These are phyloP conservation scores for Cryptococcus sp. DNA, from an alignment of 1,284 basidiomycete species.

Conservation along the genomic window DNA sequence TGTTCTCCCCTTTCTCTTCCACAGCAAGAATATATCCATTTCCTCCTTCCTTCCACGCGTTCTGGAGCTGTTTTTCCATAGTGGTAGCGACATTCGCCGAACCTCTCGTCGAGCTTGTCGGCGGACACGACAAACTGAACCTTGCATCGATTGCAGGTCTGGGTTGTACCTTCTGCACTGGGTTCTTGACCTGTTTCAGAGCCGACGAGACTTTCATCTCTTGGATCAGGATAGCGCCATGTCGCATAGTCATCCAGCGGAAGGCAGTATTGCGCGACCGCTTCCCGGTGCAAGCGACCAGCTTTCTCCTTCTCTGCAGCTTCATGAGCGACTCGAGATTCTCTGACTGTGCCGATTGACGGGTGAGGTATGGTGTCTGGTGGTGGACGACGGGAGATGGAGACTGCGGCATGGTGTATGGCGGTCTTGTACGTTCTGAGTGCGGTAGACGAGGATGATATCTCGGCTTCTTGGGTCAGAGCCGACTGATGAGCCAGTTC, in stretches of 20 bases:
- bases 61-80: slow-evolving; percentile 64
- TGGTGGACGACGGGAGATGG: slow-evolving; percentile 59
- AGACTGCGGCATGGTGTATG: slow-evolving; percentile 49
- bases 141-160: slow-evolving; percentile 75
- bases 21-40: slow-evolving; percentile 52
- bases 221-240: slow-evolving; percentile 75
- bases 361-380: slow-evolving; percentile 66
- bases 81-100: slow-evolving; percentile 73
- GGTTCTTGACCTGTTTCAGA: slow-evolving; percentile 56
- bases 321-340: slow-evolving; percentile 63
- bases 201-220: slow-evolving; percentile 55
- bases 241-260: slow-evolving; percentile 61
- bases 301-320: slow-evolving; percentile 62
- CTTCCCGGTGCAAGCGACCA: slow-evolving; percentile 59
- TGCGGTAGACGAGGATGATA: slow-evolving; percentile 34
- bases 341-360: slow-evolving; percentile 77
- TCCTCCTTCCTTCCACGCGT: slow-evolving; percentile 39
- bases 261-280: slow-evolving; percentile 63
- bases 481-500: slow-evolving; percentile 40
- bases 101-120: slow-evolving; percentile 58
- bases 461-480: slow-evolving; percentile 43
- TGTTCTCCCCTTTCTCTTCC: slow-evolving; percentile 60
- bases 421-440: slow-evolving; percentile 47
- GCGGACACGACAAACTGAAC: slow-evolving; percentile 63
- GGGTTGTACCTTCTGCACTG: slow-evolving; percentile 63